Base-by-base conservation (phyloP, 2,329 filamentous ascomycete genomes). In the Exophiala dermatitidis region DNA sequence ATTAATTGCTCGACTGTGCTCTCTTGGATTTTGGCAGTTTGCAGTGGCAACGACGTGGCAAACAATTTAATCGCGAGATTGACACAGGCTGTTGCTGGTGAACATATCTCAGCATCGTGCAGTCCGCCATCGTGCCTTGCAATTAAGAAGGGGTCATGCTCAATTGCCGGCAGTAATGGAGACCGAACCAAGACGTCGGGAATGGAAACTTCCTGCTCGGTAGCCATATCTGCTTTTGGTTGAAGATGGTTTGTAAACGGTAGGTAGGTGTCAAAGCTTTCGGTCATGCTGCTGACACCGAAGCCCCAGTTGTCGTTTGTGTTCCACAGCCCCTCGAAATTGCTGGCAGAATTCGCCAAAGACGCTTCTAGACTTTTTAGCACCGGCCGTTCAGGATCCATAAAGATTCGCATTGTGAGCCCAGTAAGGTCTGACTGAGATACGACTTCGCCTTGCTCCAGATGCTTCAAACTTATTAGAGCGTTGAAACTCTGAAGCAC, bases 401-500 rank as follows among this genome's bases (percentile, higher is more conserved):
- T 89, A 68, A 98, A 97, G 1, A 91, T 85, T 0, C 90, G 88
- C 30, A 96, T 86, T 1, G 90, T 90, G 26, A 95, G 77, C 1
- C 90, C 93, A 36, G 98, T 77, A 5, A 98, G 77, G 63, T 95
- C 97, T 0, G 91, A 94, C 65, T 97, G 90, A 28, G 95, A 76
- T 6, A 97, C 78, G 1, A 88, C 83, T 69, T 98, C 93, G 51
- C 84, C 86, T 56, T 88, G 88, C 38, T 88, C 89, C 10, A 85
- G 80, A 36, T 93, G 89, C 63, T 89, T 95, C 47, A 94, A 79
- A 63, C 89, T 90, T 19, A 97, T 85, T 36, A 98, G 77, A 69
- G 91, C 91, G 34, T 88, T 86, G 67, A 96, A 98, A 68, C 90
- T 97, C 69, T 98, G 91, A 50, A 98, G 77, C 2, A 98, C 90